These are phyloP conservation scores for Logfia minima DNA, from an alignment of 129 eudicot genomes.

Conservation along the genomic window DNA sequence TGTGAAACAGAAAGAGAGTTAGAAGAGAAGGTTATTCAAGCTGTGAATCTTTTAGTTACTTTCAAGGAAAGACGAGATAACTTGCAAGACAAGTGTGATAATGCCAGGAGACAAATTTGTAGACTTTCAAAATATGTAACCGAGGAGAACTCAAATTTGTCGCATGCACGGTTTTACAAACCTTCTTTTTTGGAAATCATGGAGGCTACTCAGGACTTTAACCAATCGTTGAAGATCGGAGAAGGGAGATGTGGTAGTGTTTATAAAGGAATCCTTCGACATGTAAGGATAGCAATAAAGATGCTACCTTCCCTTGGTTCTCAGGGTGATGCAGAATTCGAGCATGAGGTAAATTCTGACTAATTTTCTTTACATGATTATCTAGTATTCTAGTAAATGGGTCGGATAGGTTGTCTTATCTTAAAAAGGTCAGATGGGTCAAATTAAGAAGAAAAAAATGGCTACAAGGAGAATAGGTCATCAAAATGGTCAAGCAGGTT, in stretches of 20 bases:
- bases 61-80: conserved; percentile 61
- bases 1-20: conserved; percentile 51
- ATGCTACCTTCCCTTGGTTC: conserved; percentile 78
- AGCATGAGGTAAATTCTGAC: conserved; percentile 51
- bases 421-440: neutral
- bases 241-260: conserved; percentile 81
- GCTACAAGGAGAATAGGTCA: neutral
- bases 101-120: conserved; percentile 44
- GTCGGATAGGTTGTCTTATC: neutral
- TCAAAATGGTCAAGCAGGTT: neutral
- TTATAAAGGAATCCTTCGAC: conserved; percentile 70
- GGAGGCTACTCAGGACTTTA: conserved; percentile 75
- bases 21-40: conserved; percentile 79
- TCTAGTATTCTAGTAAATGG: neutral
- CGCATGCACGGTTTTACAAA: conserved; percentile 35
- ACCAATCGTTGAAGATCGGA: conserved; percentile 62
- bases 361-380: neutral
- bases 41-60: conserved; percentile 65
- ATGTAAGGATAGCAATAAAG: conserved; percentile 71
- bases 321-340: conserved; percentile 57
- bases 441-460: neutral
- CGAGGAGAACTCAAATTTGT: conserved; percentile 21
- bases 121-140: conserved; percentile 31
- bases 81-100: conserved; percentile 49
- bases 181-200: conserved; percentile 64